Evolutionary conservation across 2,329 filamentous ascomycete genomes (phyloP).

Genomic region (Fusarium sp.): DNA sequence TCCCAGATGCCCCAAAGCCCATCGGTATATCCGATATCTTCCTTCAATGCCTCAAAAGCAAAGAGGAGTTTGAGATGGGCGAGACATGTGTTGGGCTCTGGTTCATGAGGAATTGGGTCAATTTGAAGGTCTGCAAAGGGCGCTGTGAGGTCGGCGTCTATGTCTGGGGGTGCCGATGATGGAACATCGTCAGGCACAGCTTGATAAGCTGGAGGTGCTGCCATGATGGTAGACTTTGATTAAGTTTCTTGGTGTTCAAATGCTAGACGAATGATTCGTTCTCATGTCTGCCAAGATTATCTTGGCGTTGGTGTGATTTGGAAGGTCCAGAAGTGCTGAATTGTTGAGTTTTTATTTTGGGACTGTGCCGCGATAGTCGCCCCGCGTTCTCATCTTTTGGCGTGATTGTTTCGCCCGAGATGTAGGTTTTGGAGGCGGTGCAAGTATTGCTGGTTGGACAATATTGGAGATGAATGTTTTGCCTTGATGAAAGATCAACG

Average conservation of each 20-base stretch:
- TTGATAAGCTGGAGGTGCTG: constrained; percentile 34
- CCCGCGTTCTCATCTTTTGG: not conserved
- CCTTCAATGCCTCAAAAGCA: constrained; percentile 73
- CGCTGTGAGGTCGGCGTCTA: constrained; percentile 20
- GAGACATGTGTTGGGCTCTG: constrained; percentile 41
- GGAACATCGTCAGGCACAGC: constrained; percentile 1
- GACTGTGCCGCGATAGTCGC: constrained; percentile 9
- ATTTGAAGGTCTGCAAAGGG: constrained; percentile 39
- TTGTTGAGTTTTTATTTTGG: constrained; percentile 20
- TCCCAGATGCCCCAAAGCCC: constrained; percentile 73
- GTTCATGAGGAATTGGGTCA: constrained; percentile 16
- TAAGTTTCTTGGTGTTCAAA: not conserved
- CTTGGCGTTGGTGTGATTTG: not conserved
- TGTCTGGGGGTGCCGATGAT: not conserved
- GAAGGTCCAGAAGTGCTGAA: not conserved
- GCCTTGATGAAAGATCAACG: not conserved
- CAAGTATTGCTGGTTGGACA: not conserved
- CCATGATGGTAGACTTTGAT: constrained; percentile 9
- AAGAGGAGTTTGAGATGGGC: constrained; percentile 77
- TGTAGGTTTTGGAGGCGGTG: constrained; percentile 18
- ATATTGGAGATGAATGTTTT: not conserved
- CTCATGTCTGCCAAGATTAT: not conserved
- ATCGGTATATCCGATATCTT: constrained; percentile 71
- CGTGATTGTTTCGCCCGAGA: not conserved
- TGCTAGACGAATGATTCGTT: not conserved